phyloP scores from a whole-genome alignment of 2,329 filamentous ascomycete genomes.

The Fusarium pseudonygamai region DNA sequence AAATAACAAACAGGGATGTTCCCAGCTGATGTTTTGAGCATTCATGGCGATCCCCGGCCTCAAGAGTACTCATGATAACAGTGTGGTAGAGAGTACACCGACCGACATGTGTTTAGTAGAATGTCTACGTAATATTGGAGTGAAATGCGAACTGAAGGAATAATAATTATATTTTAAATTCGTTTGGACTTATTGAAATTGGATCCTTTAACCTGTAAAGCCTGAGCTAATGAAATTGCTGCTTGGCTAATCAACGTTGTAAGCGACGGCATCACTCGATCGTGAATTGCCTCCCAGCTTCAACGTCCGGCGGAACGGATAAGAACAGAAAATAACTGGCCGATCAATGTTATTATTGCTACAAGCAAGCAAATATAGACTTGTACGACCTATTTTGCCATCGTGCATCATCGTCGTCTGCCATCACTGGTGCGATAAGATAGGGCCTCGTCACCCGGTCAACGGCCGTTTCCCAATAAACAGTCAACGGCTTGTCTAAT shows the following conservation, averaged over 20 bases:
- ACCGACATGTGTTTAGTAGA: background rate
- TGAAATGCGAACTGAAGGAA: background rate
- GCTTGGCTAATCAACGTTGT: constrained; percentile 5
- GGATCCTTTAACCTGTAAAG: background rate
- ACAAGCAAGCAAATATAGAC: background rate
- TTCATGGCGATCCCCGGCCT: background rate
- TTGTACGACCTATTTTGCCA: background rate
- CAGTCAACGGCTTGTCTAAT: constrained; percentile 41
- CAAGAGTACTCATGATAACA: constrained; percentile 7
- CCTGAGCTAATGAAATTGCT: background rate
- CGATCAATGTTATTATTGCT: background rate
- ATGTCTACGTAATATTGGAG: background rate
- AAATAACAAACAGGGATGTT: constrained; percentile 21
- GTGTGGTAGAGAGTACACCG: background rate
- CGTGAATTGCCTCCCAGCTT: background rate
- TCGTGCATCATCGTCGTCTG: constrained; percentile 17
- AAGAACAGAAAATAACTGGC: background rate
- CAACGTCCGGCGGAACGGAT: background rate
- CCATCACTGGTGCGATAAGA: constrained; percentile 36
- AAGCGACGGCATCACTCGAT: background rate
- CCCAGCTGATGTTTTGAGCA: background rate
- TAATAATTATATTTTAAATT: background rate
- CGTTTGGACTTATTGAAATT: background rate
- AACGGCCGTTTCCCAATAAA: constrained; percentile 41
- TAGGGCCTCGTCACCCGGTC: constrained; percentile 35